Base-by-base conservation (phyloP, 176 grass and related monocot species). In the Eragrostis nindensis region DNA sequence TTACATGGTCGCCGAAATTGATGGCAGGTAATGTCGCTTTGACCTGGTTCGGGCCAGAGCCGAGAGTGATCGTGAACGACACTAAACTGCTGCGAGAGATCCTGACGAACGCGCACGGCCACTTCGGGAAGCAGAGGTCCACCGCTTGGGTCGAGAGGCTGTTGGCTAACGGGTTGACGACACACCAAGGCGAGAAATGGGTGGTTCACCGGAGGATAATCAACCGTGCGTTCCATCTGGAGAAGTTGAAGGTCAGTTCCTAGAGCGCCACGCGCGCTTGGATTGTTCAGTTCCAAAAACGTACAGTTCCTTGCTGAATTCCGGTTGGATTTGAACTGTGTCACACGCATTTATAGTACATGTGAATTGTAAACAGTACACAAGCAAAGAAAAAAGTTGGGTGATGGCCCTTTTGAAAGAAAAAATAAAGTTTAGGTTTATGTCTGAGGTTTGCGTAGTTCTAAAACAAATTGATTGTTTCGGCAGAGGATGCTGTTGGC, bases 141-240 rank as follows among this genome's bases (percentile, higher is more conserved):
- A 27, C 54, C 7, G 56, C 52, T 16, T 18, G 49, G 68, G 30
- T 75, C 1, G 83, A 19, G 26, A 62, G 15, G 27, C 61, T 82
- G 11, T 0, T 91, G 17, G 57, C 57, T 11, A 32, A 52, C 5
- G 88, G 88, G 2, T 45, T 91, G 5, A 32, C 50, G 1, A 27
- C 39, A 0, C 77, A 78, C 52, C 80, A 97, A 55, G 94, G 88
- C 5, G 70, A 93, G 43, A 91, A 97, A 79, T 93, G 91, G 94
- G 80, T 30, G 25, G 73, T 62, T 16, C 91, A 97, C 40, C 55
- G 94, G 7, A 97, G 73, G 74, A 93, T 97, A 11, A 65, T 97
- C 47, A 93, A 85, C 56, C 90, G 80, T 17, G 91, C 88, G 8
- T 97, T 97, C 78, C 94, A 93, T 79, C 15, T 87, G 38, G 88